These are phyloP conservation scores for Aspergillus latus DNA, from an alignment of 2,329 filamentous ascomycete genomes.

Conservation along the genomic window DNA sequence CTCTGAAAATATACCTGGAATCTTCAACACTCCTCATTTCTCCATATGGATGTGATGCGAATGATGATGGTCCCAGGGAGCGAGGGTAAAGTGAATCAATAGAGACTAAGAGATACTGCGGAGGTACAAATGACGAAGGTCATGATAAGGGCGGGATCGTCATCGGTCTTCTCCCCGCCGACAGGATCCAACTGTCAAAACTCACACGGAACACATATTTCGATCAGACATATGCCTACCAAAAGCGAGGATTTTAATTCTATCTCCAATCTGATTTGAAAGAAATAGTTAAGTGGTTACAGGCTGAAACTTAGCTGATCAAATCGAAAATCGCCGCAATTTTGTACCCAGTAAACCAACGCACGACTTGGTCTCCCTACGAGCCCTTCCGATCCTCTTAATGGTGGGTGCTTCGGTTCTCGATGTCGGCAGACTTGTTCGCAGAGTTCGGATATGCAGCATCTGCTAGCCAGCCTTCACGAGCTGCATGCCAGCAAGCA, in stretches of 20 bases:
- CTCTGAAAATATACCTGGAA: slow-evolving; percentile 45
- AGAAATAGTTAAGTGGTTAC: neutral
- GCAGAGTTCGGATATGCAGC: slow-evolving; percentile 48
- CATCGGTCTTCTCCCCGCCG: slow-evolving; percentile 3
- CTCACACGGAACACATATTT: neutral
- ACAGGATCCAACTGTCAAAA: neutral
- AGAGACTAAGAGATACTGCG: neutral
- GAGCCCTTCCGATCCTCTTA: neutral
- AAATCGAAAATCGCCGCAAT: neutral
- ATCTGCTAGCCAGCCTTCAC: slow-evolving; percentile 20
- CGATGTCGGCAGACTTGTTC: slow-evolving; percentile 56
- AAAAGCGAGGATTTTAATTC: neutral
- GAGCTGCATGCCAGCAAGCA: slow-evolving; percentile 10
- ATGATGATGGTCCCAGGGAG: neutral
- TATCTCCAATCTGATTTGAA: neutral
- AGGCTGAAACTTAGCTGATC: neutral
- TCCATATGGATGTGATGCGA: slow-evolving; percentile 17
- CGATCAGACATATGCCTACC: neutral
- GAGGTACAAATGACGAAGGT: neutral
- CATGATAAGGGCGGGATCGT: neutral
- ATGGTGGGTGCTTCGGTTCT: slow-evolving; percentile 3
- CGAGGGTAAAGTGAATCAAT: neutral
- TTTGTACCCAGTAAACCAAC: neutral
- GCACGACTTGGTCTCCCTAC: neutral
- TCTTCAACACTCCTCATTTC: slow-evolving; percentile 58